Base-by-base conservation (phyloP, 768 basidiomycete species). In the Russula lepida region DNA sequence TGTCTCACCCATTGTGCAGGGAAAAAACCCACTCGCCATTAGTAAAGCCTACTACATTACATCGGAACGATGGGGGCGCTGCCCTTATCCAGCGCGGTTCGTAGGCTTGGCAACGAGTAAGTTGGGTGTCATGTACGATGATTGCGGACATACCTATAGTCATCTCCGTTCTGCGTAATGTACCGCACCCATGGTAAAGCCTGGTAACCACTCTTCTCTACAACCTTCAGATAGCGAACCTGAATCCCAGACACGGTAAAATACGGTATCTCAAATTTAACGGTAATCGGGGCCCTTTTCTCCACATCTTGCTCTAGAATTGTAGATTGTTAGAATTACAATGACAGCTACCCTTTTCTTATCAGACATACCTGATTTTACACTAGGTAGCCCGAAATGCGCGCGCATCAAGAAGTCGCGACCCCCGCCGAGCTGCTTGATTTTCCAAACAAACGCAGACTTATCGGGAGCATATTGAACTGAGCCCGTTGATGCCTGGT, bases 381-480 rank as follows among this genome's bases (percentile, higher is more conserved):
- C 97, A 68, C 89, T 92, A 0, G 97, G 97, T 47, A 99, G 76
- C 52, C 95, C 95, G 72, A 98, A 98, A 71, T 98, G 97, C 0
- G 97, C 97, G 12, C 97, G 82, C 95, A 98, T 98, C 57, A 98
- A 80, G 75, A 95, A 98, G 71, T 99, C 97, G 41, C 92, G 84
- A 39, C 92, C 92, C 6, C 97, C 97, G 5, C 92, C 95, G 0
- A 99, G 81, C 71, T 95, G 92, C 73, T 98, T 98, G 74, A 99
- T 98, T 75, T 98, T 98, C 97, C 97, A 98, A 1, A 98, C 91
- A 69, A 98, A 98, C 2, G 94, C 93, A 19, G 92, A 92, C 73
- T 98, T 98, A 72, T 99, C 97, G 0, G 95, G 97, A 1, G 89
- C 94, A 70, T 99, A 98, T 64, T 97, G 93, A 3, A 98, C 97